Base-by-base conservation (phyloP, 345 rosid genomes). In the Brassica nigra region DNA sequence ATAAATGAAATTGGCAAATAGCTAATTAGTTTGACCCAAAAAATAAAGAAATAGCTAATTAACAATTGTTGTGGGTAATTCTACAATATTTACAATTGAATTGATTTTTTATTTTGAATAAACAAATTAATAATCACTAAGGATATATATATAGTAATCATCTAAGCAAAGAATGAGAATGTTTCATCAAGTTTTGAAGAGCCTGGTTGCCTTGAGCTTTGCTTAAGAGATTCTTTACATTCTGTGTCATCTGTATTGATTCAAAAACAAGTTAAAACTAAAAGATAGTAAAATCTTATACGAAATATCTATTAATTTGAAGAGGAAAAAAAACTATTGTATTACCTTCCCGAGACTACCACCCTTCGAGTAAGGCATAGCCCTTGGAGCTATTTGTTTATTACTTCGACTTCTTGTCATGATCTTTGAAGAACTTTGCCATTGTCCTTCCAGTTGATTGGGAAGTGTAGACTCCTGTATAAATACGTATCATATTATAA, bases 391-490 rank as follows among this genome's bases (percentile, higher is more conserved):
- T 30, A 29, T 68, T 74, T 80, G 83, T 44, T 76, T 49, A 79
- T 75, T 84, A 59, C 90, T 85, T 83, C 92, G 88, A 77, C 97
- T 92, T 70, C 99, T 78, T 18, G 97, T 91, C 39, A 81, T 83
- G 4, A 90, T 77, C 20, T 85, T 84, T 2, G 89, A 75, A 71
- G 85, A 69, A n/a, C 52, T 84, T 2, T 80, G 84, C 91, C 88
- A 89, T 65, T 85, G 86, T 16, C 83, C 84, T 73, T 76, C 84
- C 85, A 88, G 47, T 62, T 84, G 52, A 71, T 79, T 83, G 6
- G 99, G 97, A 47, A 91, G 91, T 76, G 86, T 90, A 71, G 95
- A 88, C 84, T 95, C 97, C 97, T 95, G 68, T 36, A 72, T 18
- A 36, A 7, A 23, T 58, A 78, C 18, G 7, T 8, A 59, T 18